Percentiles rank a stretch among this genome's conserved stretches.
These are phyloP conservation scores for Jackrogersella minutella DNA, from an alignment of 495 filamentous ascomycete species.

Conservation along the genomic window DNA sequence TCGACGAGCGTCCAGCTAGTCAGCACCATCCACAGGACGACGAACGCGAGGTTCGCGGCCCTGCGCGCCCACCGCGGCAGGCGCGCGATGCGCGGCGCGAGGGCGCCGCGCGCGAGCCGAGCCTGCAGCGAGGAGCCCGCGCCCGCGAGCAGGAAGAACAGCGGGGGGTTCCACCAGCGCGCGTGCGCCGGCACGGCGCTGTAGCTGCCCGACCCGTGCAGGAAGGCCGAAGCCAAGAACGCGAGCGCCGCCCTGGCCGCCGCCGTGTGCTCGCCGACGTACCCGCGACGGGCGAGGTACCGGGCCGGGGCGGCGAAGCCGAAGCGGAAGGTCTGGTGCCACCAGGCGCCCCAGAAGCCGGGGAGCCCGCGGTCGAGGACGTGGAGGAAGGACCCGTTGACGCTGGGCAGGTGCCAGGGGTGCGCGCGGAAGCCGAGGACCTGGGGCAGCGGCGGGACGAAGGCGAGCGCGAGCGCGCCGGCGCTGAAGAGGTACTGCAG, in stretches of 20 bases:
- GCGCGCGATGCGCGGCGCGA: constrained; percentile 24
- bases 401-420: constrained; percentile 71
- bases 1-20: constrained; percentile 63
- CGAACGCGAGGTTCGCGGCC: constrained; percentile 61
- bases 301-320: constrained; percentile 68
- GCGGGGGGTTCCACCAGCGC: constrained; percentile 43
- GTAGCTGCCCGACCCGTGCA: constrained; percentile 68
- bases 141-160: constrained; percentile 67
- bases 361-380: constrained; percentile 72
- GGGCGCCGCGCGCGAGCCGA: not conserved
- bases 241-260: constrained; percentile 55
- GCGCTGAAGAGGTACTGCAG: constrained; percentile 61
- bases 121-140: constrained; percentile 64
- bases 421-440: constrained; percentile 56
- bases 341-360: constrained; percentile 84
- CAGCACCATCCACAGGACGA: constrained; percentile 64
- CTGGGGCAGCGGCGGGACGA: constrained; percentile 54
- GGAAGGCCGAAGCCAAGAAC: constrained; percentile 65
- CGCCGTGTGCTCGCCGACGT: constrained; percentile 17
- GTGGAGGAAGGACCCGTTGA: constrained; percentile 64
- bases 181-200: constrained; percentile 56
- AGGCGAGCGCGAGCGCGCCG: constrained; percentile 54
- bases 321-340: constrained; percentile 86
- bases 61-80: constrained; percentile 54
- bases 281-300: constrained; percentile 57